Conservation (phyloP, 2,329 filamentous ascomycete species). For the Aspergillus puulaauensis region DNA sequence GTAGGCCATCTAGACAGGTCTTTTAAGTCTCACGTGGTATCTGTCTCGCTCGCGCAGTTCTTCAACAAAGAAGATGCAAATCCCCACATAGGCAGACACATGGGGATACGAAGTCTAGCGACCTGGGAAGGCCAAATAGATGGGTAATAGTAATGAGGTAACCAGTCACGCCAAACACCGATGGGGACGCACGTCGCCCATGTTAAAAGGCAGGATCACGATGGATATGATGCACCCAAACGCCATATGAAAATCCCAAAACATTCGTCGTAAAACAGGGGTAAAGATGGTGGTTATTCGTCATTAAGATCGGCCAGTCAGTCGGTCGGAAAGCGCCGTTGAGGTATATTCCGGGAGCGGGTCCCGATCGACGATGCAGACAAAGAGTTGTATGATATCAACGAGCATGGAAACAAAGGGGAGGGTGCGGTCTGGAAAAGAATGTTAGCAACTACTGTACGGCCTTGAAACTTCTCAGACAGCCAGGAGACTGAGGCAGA, state of each 20-base stretch:
- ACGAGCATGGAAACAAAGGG: slow-evolving; percentile 44
- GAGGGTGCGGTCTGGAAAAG: slow-evolving; percentile 33
- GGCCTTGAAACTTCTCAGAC: background rate
- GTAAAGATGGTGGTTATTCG: too few relatives aligned
- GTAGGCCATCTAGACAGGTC: background rate
- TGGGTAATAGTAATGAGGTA: too few relatives aligned
- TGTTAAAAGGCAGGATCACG: too few relatives aligned
- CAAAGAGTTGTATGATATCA: slow-evolving; percentile 17
- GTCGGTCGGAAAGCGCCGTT: background rate
- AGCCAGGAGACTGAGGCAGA: background rate
- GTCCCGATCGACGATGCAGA: background rate
- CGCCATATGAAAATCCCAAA: too few relatives aligned
- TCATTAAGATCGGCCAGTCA: background rate
- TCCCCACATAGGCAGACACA: too few relatives aligned
- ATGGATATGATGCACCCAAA: too few relatives aligned
- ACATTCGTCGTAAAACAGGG: too few relatives aligned
- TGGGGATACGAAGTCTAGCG: too few relatives aligned
- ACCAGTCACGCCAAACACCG: too few relatives aligned
- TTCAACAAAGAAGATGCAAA: too few relatives aligned
- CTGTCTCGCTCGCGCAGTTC: background rate
- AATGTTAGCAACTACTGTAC: background rate
- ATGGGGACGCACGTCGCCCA: too few relatives aligned
- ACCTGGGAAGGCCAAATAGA: too few relatives aligned
- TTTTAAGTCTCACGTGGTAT: background rate
- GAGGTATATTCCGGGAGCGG: slow-evolving; percentile 1